Evolutionary conservation across 163 green algal genomes (phyloP).

Genomic region (Smithsoniella earleae): DNA sequence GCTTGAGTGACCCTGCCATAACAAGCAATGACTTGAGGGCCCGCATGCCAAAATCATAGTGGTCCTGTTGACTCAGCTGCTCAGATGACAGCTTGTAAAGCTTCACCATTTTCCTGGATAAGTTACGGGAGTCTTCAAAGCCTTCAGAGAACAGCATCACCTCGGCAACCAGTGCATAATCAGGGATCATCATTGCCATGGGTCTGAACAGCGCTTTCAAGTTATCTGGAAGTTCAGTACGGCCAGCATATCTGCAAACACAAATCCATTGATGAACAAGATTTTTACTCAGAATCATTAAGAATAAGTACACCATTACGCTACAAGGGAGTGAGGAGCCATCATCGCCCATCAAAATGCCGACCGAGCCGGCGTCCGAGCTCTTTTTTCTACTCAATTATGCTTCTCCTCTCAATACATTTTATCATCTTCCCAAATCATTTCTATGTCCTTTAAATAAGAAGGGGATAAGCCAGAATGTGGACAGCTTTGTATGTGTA

Average conservation of each 20-base stretch:
- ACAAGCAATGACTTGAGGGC: constrained; percentile 75
- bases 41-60: constrained; percentile 77
- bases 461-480: too few relatives aligned
- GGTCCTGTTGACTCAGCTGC: constrained; percentile 71
- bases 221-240: constrained; percentile 77
- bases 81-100: constrained; percentile 76
- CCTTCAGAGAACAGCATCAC: constrained; percentile 76
- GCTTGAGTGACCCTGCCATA: constrained; percentile 68
- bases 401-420: too few relatives aligned
- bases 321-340: too few relatives aligned
- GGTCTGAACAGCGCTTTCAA: constrained; percentile 74
- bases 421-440: too few relatives aligned
- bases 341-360: too few relatives aligned
- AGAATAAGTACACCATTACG: too few relatives aligned
- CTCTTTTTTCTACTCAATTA: too few relatives aligned
- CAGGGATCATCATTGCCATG: constrained; percentile 77
- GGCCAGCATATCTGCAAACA: constrained; percentile 51
- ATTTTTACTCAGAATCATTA: too few relatives aligned
- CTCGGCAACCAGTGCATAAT: constrained; percentile 54
- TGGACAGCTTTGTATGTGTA: too few relatives aligned
- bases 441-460: too few relatives aligned
- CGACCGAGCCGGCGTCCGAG: too few relatives aligned
- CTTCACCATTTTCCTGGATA: constrained; percentile 74
- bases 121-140: constrained; percentile 63
- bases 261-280: too few relatives aligned